Conservation (phyloP, 768 basidiomycete genomes). For the Daedalea quercina region DNA sequence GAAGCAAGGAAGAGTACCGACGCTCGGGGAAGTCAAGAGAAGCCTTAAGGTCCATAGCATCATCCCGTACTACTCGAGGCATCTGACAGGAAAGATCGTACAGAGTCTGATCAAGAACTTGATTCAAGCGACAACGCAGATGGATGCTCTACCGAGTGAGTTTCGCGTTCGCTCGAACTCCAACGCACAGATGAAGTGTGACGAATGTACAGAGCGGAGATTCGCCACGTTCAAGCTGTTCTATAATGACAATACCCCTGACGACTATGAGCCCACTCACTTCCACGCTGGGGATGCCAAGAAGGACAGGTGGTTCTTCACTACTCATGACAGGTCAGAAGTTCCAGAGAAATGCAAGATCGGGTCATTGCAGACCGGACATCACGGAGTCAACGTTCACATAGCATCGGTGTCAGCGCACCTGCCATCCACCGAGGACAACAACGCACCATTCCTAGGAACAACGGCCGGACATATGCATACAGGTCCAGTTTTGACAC, state of each 20-base stretch:
- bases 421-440: conserved; percentile 60
- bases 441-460: conserved; percentile 50
- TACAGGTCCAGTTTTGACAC: conserved; percentile 38
- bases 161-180: conserved; percentile 3
- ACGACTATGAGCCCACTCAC: conserved; percentile 79
- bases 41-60: conserved; percentile 52
- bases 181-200: conserved; percentile 1
- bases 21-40: conserved; percentile 74
- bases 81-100: neutral
- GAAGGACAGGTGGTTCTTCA: conserved; percentile 76
- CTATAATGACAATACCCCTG: conserved; percentile 73
- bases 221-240: conserved; percentile 87
- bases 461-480: conserved; percentile 22
- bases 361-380: conserved; percentile 62
- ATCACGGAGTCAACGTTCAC: conserved; percentile 69
- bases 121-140: conserved; percentile 70
- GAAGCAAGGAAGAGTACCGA: conserved; percentile 56
- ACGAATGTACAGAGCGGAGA: conserved; percentile 50
- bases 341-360: conserved; percentile 67
- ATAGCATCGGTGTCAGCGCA: conserved; percentile 70
- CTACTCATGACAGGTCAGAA: conserved; percentile 68
- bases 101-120: conserved; percentile 73
- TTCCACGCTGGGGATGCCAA: conserved; percentile 67
- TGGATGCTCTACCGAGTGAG: conserved; percentile 76
- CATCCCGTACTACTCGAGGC: neutral